phyloP scores from a whole-genome alignment of 2,329 filamentous ascomycete species.

The Periconia sp. region DNA sequence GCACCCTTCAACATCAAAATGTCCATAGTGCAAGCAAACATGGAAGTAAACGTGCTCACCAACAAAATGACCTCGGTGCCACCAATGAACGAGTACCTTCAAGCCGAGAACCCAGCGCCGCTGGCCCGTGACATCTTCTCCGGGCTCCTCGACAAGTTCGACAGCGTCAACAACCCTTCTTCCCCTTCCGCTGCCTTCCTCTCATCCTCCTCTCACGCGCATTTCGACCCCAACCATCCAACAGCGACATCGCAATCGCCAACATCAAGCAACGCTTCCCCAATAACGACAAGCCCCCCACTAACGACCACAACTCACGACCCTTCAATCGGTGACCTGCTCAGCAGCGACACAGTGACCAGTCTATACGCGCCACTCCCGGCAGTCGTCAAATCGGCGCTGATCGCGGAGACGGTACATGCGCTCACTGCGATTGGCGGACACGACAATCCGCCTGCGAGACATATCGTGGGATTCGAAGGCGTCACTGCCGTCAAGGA shows the following conservation, averaged over 20 bases:
- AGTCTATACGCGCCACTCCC: conserved; percentile 74
- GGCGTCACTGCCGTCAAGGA: conserved; percentile 87
- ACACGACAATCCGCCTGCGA: conserved; percentile 90
- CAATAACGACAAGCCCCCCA: conserved; percentile 24
- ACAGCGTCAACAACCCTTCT: conserved; percentile 54
- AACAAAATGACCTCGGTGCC: conserved; percentile 86
- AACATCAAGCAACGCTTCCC: conserved; percentile 20
- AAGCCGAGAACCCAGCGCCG: conserved; percentile 72
- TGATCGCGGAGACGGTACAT: conserved; percentile 88
- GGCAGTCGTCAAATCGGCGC: conserved; percentile 65
- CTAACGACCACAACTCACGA: conserved; percentile 25
- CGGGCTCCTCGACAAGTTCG: conserved; percentile 75
- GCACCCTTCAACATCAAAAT: conserved; percentile 94
- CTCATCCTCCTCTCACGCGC: not conserved
- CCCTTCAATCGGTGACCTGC: conserved; percentile 47
- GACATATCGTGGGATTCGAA: conserved; percentile 92
- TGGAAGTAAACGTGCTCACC: conserved; percentile 85
- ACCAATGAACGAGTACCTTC: conserved; percentile 69
- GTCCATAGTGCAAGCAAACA: conserved; percentile 92
- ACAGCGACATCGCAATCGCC: conserved; percentile 22
- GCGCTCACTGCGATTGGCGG: conserved; percentile 90
- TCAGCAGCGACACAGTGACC: conserved; percentile 56
- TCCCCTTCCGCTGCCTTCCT: conserved; percentile 29
- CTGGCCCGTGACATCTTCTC: conserved; percentile 81
- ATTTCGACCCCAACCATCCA: not conserved